Evolutionary conservation across 2,329 filamentous ascomycete species (phyloP).

Genomic region (Xylariaceae sp.): DNA sequence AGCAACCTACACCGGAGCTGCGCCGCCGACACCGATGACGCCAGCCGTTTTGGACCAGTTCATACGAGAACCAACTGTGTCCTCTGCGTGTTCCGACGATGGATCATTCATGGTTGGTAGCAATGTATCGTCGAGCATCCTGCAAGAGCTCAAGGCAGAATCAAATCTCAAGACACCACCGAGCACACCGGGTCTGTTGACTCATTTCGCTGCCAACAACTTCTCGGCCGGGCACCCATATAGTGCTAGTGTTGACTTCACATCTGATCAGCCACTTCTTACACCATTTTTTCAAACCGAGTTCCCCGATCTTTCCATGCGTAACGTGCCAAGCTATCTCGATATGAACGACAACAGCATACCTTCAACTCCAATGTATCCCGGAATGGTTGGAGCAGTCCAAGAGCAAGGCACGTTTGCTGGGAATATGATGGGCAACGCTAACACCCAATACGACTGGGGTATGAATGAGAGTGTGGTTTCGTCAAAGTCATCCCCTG

Average conservation of each 20-base stretch:
- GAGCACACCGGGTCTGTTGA: conserved; percentile 45
- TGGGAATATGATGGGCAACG: conserved; percentile 23
- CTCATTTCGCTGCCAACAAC: conserved; percentile 36
- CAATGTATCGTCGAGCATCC: conserved; percentile 14
- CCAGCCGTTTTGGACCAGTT: conserved; percentile 36
- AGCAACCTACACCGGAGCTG: conserved; percentile 33
- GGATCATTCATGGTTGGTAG: conserved; percentile 27
- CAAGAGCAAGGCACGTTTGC: conserved; percentile 31
- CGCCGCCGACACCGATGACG: conserved; percentile 48
- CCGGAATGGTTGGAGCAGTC: conserved; percentile 36
- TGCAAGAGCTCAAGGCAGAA: conserved; percentile 29
- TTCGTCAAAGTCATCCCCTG: conserved; percentile 33
- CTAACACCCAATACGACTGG: conserved; percentile 48
- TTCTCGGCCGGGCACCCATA: conserved; percentile 27
- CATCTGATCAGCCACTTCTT: conserved; percentile 44
- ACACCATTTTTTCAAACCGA: conserved; percentile 46
- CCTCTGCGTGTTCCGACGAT: conserved; percentile 36
- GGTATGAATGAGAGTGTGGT: conserved; percentile 39
- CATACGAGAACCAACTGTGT: conserved; percentile 35
- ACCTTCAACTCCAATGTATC: conserved; percentile 44
- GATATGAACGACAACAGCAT: conserved; percentile 35
- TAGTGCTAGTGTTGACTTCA: conserved; percentile 20
- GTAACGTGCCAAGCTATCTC: conserved; percentile 41
- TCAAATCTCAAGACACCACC: conserved; percentile 49
- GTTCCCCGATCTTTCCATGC: conserved; percentile 37